Percentiles rank a stretch among this genome's conserved stretches.
Evolutionary conservation across 2,329 filamentous ascomycete species (phyloP).

Genomic region (Xylaria sp.): DNA sequence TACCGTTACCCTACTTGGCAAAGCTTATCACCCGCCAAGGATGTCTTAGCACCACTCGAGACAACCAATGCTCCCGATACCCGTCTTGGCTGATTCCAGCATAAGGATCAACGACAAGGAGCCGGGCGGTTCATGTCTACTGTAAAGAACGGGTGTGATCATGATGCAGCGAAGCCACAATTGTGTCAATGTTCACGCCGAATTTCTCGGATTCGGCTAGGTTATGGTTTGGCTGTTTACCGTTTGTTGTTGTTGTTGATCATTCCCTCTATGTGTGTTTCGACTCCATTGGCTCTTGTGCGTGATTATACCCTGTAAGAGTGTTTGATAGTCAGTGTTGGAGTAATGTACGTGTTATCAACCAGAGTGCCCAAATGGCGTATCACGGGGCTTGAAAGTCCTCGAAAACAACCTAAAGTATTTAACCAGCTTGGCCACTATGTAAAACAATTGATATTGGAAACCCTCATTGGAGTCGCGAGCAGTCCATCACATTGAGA

Average conservation of each 20-base stretch:
- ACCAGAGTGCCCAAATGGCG: neutral
- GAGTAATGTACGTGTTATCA: slow-evolving; percentile 7
- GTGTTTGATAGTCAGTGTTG: neutral
- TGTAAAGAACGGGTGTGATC: neutral
- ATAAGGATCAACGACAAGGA: slow-evolving; percentile 17
- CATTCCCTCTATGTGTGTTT: neutral
- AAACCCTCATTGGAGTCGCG: neutral
- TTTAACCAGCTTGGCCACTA: slow-evolving; percentile 23
- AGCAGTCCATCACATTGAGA: neutral
- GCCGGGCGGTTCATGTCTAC: neutral
- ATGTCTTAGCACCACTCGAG: slow-evolving; percentile 42
- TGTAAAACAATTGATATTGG: neutral
- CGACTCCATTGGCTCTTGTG: slow-evolving; percentile 7
- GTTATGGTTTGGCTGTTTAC: neutral
- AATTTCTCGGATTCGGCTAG: neutral
- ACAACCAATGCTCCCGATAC: slow-evolving; percentile 17
- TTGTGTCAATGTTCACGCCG: neutral
- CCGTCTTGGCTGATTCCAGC: slow-evolving; percentile 32
- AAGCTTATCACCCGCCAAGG: slow-evolving; percentile 51
- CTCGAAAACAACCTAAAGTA: slow-evolving; percentile 9
- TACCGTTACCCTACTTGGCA: slow-evolving; percentile 46
- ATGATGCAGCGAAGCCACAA: neutral
- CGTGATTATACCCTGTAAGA: neutral
- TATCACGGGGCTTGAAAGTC: slow-evolving; percentile 1
- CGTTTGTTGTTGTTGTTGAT: neutral